A percentile compares a stretch with the other conserved stretches of the same genome.
Conservation (phyloP, 208 protist species). For the Leishmania aethiopica region DNA sequence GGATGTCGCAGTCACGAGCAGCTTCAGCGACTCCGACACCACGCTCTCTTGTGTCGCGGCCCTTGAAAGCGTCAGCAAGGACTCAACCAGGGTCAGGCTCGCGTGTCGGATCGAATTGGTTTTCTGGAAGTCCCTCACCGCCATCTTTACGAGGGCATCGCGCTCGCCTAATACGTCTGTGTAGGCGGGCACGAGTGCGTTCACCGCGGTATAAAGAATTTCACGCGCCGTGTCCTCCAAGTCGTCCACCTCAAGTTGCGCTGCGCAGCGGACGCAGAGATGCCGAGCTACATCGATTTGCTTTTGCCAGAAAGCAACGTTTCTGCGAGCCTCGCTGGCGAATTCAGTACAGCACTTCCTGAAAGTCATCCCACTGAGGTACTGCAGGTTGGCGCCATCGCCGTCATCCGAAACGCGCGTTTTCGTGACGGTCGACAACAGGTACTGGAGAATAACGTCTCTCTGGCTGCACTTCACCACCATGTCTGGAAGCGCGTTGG, state of each 20-base stretch:
- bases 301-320: conserved; percentile 48
- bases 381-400: conserved; percentile 35
- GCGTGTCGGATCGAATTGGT: conserved; percentile 22
- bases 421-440: conserved; percentile 32
- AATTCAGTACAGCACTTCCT: conserved; percentile 46
- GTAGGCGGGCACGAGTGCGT: conserved; percentile 36
- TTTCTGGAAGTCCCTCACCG: conserved; percentile 25
- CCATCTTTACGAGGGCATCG: conserved; percentile 3
- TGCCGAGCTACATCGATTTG: conserved; percentile 25
- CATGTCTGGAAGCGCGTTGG: conserved; percentile 30
- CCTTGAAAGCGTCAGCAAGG: conserved; percentile 19
- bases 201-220: conserved; percentile 33
- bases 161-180: conserved; percentile 13
- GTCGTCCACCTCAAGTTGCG: conserved; percentile 5
- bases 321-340: conserved; percentile 38
- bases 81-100: conserved; percentile 23
- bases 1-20: conserved; percentile 15
- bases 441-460: conserved; percentile 29
- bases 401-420: conserved; percentile 12
- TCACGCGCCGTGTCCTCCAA: conserved; percentile 22
- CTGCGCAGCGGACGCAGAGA: conserved; percentile 16
- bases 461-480: conserved; percentile 45
- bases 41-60: conserved; percentile 23
- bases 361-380: conserved; percentile 52
- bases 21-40: conserved; percentile 13